Evolutionary conservation across 495 filamentous ascomycete genomes (phyloP).

Genomic region (Penicillium nucicola): DNA sequence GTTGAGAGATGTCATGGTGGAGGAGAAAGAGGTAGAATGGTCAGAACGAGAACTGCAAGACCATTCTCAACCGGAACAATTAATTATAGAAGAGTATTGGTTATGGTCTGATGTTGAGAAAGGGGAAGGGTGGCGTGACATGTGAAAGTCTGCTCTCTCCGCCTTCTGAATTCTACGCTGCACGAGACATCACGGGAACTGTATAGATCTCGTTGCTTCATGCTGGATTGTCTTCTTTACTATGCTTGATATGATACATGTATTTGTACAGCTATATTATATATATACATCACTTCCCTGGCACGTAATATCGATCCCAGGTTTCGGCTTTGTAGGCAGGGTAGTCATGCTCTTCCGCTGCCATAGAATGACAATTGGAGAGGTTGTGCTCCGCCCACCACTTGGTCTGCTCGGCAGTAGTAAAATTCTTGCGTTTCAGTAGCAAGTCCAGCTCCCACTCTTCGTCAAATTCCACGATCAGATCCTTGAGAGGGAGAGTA

Average conservation of each 20-base stretch:
- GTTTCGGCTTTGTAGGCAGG: neutral
- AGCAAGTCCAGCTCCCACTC: conserved; percentile 21
- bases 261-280: neutral
- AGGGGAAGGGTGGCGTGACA: conserved; percentile 36
- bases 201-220: neutral
- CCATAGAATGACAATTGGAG: neutral
- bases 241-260: neutral
- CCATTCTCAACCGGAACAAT: conserved; percentile 1
- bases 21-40: conserved; percentile 1
- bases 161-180: conserved; percentile 12
- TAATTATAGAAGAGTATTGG: conserved; percentile 3
- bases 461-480: conserved; percentile 20
- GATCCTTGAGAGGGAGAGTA: neutral
- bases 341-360: conserved; percentile 2
- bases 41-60: conserved; percentile 1
- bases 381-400: conserved; percentile 4
- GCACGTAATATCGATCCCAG: conserved; percentile 2
- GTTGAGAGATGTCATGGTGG: conserved; percentile 24
- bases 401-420: neutral
- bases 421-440: neutral
- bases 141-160: conserved; percentile 29
- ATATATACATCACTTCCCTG: conserved; percentile 4
- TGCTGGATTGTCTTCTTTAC: too few species aligned
- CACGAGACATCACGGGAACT: conserved; percentile 1
- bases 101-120: conserved; percentile 26